Percentiles rank a stretch among this genome's conserved stretches.
phyloP scores from a whole-genome alignment of 208 protist genomes.

The Kentomonas sorsogonicus region DNA sequence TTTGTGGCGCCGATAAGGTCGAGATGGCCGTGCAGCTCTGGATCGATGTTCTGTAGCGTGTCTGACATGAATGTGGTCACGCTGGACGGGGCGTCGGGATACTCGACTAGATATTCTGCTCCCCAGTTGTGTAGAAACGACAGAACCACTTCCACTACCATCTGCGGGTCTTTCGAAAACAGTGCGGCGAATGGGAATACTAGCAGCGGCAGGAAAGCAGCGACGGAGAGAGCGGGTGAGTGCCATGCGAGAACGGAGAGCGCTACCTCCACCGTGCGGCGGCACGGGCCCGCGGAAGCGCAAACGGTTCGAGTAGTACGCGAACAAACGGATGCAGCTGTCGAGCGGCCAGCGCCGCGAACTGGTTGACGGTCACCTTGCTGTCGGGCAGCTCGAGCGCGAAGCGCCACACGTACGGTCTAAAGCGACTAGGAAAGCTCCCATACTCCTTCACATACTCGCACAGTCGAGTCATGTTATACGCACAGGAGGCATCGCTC shows the following conservation, averaged over 20 bases:
- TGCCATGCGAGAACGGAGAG: constrained; percentile 72
- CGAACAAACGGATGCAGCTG: constrained; percentile 42
- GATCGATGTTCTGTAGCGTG: constrained; percentile 38
- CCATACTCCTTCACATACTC: constrained; percentile 57
- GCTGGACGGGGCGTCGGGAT: constrained; percentile 56
- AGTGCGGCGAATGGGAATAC: constrained; percentile 71
- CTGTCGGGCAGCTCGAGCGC: constrained; percentile 50
- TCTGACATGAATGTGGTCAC: constrained; percentile 48
- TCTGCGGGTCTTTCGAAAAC: constrained; percentile 59
- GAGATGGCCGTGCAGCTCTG: constrained; percentile 45
- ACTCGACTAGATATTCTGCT: constrained; percentile 68
- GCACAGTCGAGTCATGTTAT: constrained; percentile 69
- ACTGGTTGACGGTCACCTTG: constrained; percentile 48
- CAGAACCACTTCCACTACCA: constrained; percentile 60
- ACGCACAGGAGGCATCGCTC: constrained; percentile 21
- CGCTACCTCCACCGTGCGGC: constrained; percentile 35
- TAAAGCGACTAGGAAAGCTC: constrained; percentile 60
- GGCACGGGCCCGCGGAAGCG: constrained; percentile 25
- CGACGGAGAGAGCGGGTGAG: constrained; percentile 56
- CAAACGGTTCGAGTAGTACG: constrained; percentile 57
- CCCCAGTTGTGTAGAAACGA: constrained; percentile 80
- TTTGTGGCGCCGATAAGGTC: constrained; percentile 33
- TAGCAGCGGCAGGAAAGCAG: constrained; percentile 66
- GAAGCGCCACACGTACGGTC: constrained; percentile 77
- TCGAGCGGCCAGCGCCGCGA: constrained; percentile 51